Conservation (phyloP, 768 basidiomycete species). For the Amanita jacksonii region DNA sequence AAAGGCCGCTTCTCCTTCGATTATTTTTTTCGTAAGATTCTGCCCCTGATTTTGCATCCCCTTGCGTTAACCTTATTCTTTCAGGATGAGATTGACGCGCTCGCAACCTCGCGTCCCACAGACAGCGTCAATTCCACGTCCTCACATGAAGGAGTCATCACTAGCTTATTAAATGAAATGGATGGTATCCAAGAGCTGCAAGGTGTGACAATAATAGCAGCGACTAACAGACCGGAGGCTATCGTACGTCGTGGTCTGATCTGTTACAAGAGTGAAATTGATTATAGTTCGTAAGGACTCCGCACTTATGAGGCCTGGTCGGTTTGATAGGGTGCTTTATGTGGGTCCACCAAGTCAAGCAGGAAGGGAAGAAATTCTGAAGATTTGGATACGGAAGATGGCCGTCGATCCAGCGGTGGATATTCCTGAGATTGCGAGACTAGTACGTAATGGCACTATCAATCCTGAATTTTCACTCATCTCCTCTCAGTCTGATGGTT, state of each 20-base stretch:
- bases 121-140: slow-evolving; percentile 39
- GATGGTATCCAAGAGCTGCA: slow-evolving; percentile 93
- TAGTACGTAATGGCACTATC: slow-evolving; percentile 36
- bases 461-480: slow-evolving; percentile 5
- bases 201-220: slow-evolving; percentile 93
- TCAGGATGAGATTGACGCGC: slow-evolving; percentile 95
- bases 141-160: slow-evolving; percentile 82
- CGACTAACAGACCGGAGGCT: slow-evolving; percentile 93
- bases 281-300: slow-evolving; percentile 53
- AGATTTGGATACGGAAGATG: slow-evolving; percentile 73
- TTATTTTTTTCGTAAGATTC: slow-evolving; percentile 83
- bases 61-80: slow-evolving; percentile 2
- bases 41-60: background rate
- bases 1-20: slow-evolving; percentile 86
- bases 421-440: slow-evolving; percentile 50
- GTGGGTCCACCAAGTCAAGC: slow-evolving; percentile 83
- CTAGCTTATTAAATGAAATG: slow-evolving; percentile 94
- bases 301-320: slow-evolving; percentile 89
- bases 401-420: slow-evolving; percentile 64
- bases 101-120: slow-evolving; percentile 70
- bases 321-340: slow-evolving; percentile 89
- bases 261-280: slow-evolving; percentile 1
- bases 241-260: slow-evolving; percentile 33
- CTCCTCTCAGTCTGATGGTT: slow-evolving; percentile 70
- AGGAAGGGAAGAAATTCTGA: slow-evolving; percentile 79